phyloP scores from a whole-genome alignment of 1,284 basidiomycete species.

The Thecaphora frezii region DNA sequence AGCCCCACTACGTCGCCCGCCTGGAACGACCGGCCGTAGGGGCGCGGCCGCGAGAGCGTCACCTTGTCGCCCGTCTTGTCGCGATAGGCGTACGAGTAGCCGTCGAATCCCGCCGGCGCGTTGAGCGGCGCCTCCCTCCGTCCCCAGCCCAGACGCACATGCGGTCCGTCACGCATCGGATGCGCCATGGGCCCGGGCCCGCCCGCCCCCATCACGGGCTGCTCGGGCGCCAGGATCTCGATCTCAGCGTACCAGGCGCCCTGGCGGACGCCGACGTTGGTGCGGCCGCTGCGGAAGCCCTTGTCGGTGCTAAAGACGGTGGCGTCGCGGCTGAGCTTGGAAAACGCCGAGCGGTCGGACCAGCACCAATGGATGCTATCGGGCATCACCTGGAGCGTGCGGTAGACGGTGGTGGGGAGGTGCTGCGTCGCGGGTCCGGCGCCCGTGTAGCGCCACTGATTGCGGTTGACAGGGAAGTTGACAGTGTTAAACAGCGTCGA shows the following conservation, averaged over 20 bases:
- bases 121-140: conserved; percentile 88
- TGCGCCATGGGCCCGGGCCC: conserved; percentile 25
- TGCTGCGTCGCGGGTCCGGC: conserved; percentile 46
- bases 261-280: conserved; percentile 83
- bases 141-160: conserved; percentile 88
- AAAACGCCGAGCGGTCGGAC: conserved; percentile 70
- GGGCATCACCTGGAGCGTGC: conserved; percentile 43
- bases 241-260: conserved; percentile 96
- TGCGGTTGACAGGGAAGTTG: conserved; percentile 50
- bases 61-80: conserved; percentile 91
- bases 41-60: conserved; percentile 75
- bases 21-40: conserved; percentile 71
- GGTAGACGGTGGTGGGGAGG: conserved; percentile 46
- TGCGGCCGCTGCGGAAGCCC: conserved; percentile 85
- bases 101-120: conserved; percentile 88
- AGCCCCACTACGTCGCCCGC: conserved; percentile 90
- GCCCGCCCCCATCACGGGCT: conserved; percentile 60
- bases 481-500: conserved; percentile 25
- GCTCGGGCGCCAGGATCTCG: conserved; percentile 68
- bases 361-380: conserved; percentile 54
- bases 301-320: conserved; percentile 76
- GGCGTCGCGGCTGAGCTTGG: conserved; percentile 80
- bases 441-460: conserved; percentile 51
- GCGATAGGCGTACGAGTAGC: conserved; percentile 86
- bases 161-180: conserved; percentile 65